These are phyloP conservation scores for Climacium dendroides DNA, from an alignment of 225 moss, liverwort and hornwort genomes.

Conservation along the genomic window DNA sequence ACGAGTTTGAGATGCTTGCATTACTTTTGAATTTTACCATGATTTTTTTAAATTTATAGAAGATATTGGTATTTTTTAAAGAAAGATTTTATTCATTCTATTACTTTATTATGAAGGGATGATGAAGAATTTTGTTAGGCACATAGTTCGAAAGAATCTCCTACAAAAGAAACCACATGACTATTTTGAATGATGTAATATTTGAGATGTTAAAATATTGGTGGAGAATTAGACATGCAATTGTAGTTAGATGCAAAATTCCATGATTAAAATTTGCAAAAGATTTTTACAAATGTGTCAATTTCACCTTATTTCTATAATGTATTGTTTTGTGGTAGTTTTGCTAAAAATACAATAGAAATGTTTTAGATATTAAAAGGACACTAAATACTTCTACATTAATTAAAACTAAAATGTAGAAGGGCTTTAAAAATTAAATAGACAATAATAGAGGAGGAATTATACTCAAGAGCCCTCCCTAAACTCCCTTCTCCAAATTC, in stretches of 20 bases:
- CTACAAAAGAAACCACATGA: background rate
- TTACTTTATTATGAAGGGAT: rapidly evolving
- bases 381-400: background rate
- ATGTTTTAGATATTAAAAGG: no score
- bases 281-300: no score
- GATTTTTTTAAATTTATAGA: no score
- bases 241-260: background rate
- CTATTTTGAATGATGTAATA: background rate
- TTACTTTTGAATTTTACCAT: no score
- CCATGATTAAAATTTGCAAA: background rate
- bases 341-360: no score
- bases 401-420: background rate
- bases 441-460: background rate
- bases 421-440: background rate
- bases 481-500: rapidly evolving
- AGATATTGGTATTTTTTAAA: background rate
- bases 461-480: rapidly evolving
- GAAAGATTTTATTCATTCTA: background rate
- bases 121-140: background rate
- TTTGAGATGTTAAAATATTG: background rate
- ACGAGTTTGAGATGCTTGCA: background rate
- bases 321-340: background rate
- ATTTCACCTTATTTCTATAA: background rate
- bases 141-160: rapidly evolving
- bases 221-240: background rate